Evolutionary conservation across 2,329 filamentous ascomycete genomes (phyloP), one percentile per base, ranked within the genome.

Genomic region (Aspergillus ochraceoroseus): DNA sequence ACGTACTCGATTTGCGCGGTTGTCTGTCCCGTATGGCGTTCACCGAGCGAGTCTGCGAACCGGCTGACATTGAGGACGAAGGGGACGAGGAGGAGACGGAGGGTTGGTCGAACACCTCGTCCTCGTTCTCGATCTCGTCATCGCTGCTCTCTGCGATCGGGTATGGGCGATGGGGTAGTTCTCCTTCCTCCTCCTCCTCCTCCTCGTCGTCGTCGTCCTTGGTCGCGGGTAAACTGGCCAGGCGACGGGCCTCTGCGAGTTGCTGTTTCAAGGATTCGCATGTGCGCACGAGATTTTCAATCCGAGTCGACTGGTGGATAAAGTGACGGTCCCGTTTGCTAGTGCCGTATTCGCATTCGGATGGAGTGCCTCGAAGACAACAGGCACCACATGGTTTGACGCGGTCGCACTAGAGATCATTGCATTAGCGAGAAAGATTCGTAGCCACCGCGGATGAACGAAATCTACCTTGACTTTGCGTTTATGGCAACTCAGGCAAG

Each of bases 381-480:
- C 57, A 61, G 14, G 57, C 53, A 29, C 57, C 47, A 20, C 57
- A 61, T 23, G 57, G 57, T 40, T 58, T 59, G 18, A 59, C 55
- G 18, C 57, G 49, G 36, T 61, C 57, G 34, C 57, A 61, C 57
- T 58, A 31, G 18, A 18, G 7, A 22, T 18, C 3, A 14, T 12
- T 13, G 32, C 17, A 17, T 35, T 36, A 35, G 20, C 27, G 18
- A 33, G 12, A 23, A 14, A 12, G 11, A 23, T 12, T 22, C 20
- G 20, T 5, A 22, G 9, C 9, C 20, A 22, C 20, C 5, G 20
- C 20, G 20, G 20, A 9, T 5, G 9, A 9, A 22, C 5, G 20
- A 22, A 22, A 9, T 5, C 15, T 53, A 61, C 57, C 54, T 61
- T 61, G n/a, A 61, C 56, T 50, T 61, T 61, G 37, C 57, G 56